These are phyloP conservation scores for Aspergillus bridgeri DNA, from an alignment of 495 filamentous ascomycete genomes.

Conservation along the genomic window DNA sequence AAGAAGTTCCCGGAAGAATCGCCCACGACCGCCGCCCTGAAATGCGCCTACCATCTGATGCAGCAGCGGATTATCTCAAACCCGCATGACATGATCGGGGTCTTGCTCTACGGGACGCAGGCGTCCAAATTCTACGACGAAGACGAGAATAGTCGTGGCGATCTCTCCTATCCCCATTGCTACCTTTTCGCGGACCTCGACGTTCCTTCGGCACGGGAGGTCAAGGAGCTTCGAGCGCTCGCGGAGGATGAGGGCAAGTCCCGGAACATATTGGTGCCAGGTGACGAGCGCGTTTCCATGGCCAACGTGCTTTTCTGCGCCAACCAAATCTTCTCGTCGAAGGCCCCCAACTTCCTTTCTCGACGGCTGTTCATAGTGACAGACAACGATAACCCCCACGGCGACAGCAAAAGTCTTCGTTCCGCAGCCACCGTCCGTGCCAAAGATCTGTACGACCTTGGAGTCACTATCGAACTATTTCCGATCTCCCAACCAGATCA, in stretches of 20 bases:
- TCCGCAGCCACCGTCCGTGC: slow-evolving; percentile 80
- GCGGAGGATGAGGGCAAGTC: slow-evolving; percentile 71
- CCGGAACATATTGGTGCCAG: slow-evolving; percentile 60
- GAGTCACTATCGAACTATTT: slow-evolving; percentile 90
- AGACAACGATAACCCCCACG: slow-evolving; percentile 87
- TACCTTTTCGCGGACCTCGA: slow-evolving; percentile 90
- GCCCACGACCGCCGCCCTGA: slow-evolving; percentile 76
- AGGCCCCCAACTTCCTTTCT: slow-evolving; percentile 89
- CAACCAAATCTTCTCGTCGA: slow-evolving; percentile 95
- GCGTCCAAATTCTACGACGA: slow-evolving; percentile 77
- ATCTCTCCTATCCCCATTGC: slow-evolving; percentile 79
- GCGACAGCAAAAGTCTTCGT: slow-evolving; percentile 61
- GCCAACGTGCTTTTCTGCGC: slow-evolving; percentile 89
- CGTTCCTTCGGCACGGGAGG: slow-evolving; percentile 79
- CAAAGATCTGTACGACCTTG: slow-evolving; percentile 93
- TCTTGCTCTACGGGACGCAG: slow-evolving; percentile 90
- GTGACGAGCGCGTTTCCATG: slow-evolving; percentile 72
- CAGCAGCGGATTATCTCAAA: slow-evolving; percentile 97
- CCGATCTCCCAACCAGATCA: slow-evolving; percentile 74
- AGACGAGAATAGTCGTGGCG: slow-evolving; percentile 55
- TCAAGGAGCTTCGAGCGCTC: slow-evolving; percentile 70
- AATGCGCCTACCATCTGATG: slow-evolving; percentile 93
- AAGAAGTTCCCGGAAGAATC: slow-evolving; percentile 73
- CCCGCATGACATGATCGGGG: slow-evolving; percentile 95
- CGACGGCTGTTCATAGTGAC: slow-evolving; percentile 92